Evolutionary conservation across 805 yeast species (phyloP), one percentile per base, ranked within the genome.

Genomic region (Lipomyces lipofer): DNA sequence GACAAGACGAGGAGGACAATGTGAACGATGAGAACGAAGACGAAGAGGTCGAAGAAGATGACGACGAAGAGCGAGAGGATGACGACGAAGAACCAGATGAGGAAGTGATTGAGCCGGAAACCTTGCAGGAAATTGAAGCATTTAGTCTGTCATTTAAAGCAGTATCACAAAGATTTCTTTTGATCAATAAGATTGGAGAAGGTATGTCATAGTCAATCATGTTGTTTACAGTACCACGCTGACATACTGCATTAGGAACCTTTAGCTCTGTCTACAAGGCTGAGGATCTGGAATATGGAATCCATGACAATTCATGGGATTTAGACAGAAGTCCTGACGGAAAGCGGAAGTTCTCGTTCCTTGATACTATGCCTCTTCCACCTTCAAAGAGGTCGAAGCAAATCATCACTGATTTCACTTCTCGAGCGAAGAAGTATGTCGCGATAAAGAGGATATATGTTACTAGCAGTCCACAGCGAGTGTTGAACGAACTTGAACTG

Each of bases 361-460:
- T 13, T 35, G 49, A 33, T n/a, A n/a, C 29, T 15, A 43, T 4
- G 15, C 25, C 47, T 9, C 12, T 22, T n/a, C n/a, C n/a, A n/a
- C n/a, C n/a, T n/a, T n/a, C 40, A 36, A 36, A 36, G 40, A 36
- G 40, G 25, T n/a, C n/a, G n/a, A n/a, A n/a, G n/a, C n/a, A 9
- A 19, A 15, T 15, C 30, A 42, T 4, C 43, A 1, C 15, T 43
- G 25, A 25, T 22, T 13, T 4, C 4, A 35, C 12, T 10, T 73
- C 72, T 1, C 71, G 66, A 43, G 60, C 67, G 32, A 36, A 35
- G 46, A 63, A 56, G 40, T 52, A 75, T 48, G 98, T 94, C 53
- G 99, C 99, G 1, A 75, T 94, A 62, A 94, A 94, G 68, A 82
- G 94, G 65, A 89, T 94, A 44, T 91, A 92, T 69, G 98, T 91